Evolutionary conservation across 805 yeast genomes (phyloP), one percentile per base, ranked within the genome.

Genomic region (Saccharomyces eubayanus): DNA sequence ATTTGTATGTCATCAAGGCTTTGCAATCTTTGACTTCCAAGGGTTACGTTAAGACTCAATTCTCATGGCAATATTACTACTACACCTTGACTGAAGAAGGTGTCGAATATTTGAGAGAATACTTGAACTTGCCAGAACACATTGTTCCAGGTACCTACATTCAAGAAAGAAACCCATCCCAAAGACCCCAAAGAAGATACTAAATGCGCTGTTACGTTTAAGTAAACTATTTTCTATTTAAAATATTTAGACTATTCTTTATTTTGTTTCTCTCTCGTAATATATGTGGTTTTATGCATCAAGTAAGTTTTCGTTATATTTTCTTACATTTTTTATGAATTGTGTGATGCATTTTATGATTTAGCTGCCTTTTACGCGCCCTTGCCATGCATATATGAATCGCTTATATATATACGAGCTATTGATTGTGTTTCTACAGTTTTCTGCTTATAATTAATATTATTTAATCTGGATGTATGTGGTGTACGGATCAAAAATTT

Each of bases 31-130:
- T 94, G 78, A 89, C 96, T 74, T 94, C 99, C 62, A 89, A 87
- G 80, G 99, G 99, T 78, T 94, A 74, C 86, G 98, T 94, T 79
- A 90, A 92, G 89, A 94, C 99, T 72, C 98, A 90, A 82, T 94
- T 92, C 87, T 92, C 98, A 74, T 94, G 99, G 99, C 97, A 91
- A 85, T 89, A 89, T 85, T 94, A 94, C 83, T 94, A 94, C 96
- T 94, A 94, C 95, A 89, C 99, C 83, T 87, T 94, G 76, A 94
- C 98, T 76, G 98, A 94, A 76, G 97, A 89, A 80, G 99, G 99
- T 86, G 92, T 94, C 65, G 96, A 90, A 75, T 94, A 82, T 87
- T 87, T 94, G 75, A 88, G 97, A 82, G 90, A 89, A 76, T 94
- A 90, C 89, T 87, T 94, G 78, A 90, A 91, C 86, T 84, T 94